A percentile compares a stretch with the other conserved stretches of the same genome.
These are phyloP conservation scores for Lachnellula arida DNA, from an alignment of 2,329 filamentous ascomycete species.

Conservation along the genomic window DNA sequence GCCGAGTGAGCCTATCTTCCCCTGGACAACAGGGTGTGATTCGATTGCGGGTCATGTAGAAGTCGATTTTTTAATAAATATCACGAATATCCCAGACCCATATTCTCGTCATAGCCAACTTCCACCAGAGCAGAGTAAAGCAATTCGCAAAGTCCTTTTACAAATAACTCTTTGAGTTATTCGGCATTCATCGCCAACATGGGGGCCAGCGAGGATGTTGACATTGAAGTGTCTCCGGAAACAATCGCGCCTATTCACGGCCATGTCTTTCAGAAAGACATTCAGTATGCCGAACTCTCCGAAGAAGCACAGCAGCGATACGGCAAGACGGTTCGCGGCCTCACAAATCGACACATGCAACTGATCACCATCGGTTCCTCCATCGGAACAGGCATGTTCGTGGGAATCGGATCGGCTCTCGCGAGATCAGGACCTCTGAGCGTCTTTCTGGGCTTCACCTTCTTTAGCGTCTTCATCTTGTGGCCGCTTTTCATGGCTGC, in stretches of 20 bases:
- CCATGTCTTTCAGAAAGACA: not conserved
- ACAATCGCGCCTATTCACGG: not conserved
- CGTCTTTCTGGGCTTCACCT: conserved; percentile 40
- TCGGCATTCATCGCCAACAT: no score
- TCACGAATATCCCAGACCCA: no score
- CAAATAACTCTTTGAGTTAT: no score
- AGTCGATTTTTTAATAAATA: no score
- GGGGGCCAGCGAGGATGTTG: not conserved
- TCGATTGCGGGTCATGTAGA: no score
- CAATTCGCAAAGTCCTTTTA: no score
- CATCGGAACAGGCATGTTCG: conserved; percentile 39
- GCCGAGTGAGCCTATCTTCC: no score
- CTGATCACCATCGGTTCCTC: conserved; percentile 31
- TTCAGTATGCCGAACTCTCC: conserved; percentile 4
- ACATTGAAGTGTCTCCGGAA: not conserved
- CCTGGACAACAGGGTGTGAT: no score
- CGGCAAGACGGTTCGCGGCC: conserved; percentile 24
- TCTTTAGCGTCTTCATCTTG: conserved; percentile 33
- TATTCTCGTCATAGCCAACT: no score
- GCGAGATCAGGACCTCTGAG: conserved; percentile 46
- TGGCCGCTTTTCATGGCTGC: conserved; percentile 34
- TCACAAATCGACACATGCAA: conserved; percentile 16
- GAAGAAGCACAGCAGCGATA: conserved; percentile 1
- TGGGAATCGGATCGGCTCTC: conserved; percentile 47
- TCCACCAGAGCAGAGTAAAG: no score